A percentile compares a stretch with the other conserved stretches of the same genome.
Conservation (phyloP, 148 eudicot species). For the Drosera capensis region DNA sequence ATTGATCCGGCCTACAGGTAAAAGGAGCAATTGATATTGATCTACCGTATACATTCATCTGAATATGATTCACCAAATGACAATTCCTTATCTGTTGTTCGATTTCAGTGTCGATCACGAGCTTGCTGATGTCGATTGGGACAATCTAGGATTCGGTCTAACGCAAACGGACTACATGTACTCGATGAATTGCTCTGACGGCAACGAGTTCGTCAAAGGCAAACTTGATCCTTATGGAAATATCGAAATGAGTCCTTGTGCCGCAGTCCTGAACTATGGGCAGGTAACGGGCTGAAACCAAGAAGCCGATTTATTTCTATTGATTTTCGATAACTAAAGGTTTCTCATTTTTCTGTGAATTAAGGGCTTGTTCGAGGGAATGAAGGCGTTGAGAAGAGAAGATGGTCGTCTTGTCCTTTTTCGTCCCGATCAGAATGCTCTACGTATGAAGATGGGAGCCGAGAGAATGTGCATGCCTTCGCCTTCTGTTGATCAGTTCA, state of each 20-base stretch:
- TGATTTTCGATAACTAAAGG: not conserved
- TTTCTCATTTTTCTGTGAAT: not conserved
- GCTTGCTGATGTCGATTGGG: slow-evolving; percentile 48
- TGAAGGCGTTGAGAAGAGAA: slow-evolving; percentile 40
- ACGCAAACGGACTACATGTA: slow-evolving; percentile 75
- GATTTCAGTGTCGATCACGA: slow-evolving; percentile 30
- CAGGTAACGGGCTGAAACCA: slow-evolving; percentile 38
- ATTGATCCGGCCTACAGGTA: slow-evolving; percentile 4
- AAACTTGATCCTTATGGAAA: slow-evolving; percentile 35
- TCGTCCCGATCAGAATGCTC: slow-evolving; percentile 53
- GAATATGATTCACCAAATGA: too few species aligned
- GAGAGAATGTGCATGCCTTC: slow-evolving; percentile 62
- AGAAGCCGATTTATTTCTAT: not conserved
- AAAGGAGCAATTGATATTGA: not conserved
- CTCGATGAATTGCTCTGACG: slow-evolving; percentile 31
- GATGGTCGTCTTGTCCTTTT: slow-evolving; percentile 41
- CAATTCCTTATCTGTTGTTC: not conserved
- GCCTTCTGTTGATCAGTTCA: slow-evolving; percentile 42
- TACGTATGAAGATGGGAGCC: slow-evolving; percentile 56
- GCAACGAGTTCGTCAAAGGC: slow-evolving; percentile 37
- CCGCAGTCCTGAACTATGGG: slow-evolving; percentile 57
- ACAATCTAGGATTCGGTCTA: slow-evolving; percentile 50
- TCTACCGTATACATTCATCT: too few species aligned
- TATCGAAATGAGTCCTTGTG: slow-evolving; percentile 54
- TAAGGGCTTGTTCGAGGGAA: slow-evolving; percentile 55